Base-by-base conservation (phyloP, 768 basidiomycete genomes). In the Lactifluus rugatus region DNA sequence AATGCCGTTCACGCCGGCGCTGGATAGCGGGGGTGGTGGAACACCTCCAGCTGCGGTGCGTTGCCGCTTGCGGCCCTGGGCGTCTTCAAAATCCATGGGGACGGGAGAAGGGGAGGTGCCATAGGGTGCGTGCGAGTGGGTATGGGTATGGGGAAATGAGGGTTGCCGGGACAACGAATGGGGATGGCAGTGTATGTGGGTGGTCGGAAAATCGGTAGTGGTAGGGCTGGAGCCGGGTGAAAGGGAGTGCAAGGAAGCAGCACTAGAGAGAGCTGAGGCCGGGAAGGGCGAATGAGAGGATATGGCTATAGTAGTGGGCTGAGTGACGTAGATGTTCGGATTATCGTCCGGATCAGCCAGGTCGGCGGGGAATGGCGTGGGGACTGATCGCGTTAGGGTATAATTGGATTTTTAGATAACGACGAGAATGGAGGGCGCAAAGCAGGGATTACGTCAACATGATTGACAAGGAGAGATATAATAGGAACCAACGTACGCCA, bases 271-370 rank as follows among this genome's bases (percentile, higher is more conserved):
- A 66, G 67, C 52, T 32, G 52, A 66, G 77, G 75, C 32, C 74
- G 74, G 36, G 76, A 69, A 23, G 77, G 76, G 44, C 17, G 54
- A 16, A 39, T 60, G 70, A 48, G 52, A 53, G 46, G 36, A 66
- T 51, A 58, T 72, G 21, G 79, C 67, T 3, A 78, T 75, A 23
- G 58, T 58, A 0, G 72, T 71, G 2, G 87, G 85, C 0, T 84
- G 83, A 3, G 85, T 89, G 63, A 90, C 76, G 66, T 78, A 85
- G 64, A 89, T 87, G 62, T 87, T 84, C 9, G 87, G 85, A 32
- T 57, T 69, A 7, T 81, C 81, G 23, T 67, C 67, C 14, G 64
- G 44, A 16, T 85, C 83, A 8, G 83, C 63, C 2, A 86, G 70
- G 56, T 86, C 85, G 6, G 69, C 61, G 16, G 74, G 74, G 65